Base-by-base conservation (phyloP, 1,284 basidiomycete species). In the Mycena sp. region DNA sequence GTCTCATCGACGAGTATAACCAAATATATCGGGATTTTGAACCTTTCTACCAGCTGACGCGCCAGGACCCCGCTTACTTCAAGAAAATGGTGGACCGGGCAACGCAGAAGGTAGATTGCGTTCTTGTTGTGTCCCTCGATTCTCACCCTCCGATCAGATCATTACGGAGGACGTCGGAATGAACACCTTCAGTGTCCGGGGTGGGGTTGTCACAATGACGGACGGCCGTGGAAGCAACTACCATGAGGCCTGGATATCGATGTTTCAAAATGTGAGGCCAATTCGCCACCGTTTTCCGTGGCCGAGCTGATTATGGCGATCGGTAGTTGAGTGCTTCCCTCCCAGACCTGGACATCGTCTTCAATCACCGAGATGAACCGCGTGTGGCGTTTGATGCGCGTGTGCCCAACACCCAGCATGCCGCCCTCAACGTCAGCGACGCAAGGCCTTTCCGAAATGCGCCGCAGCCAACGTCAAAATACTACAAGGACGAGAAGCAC, bases 171-270 rank as follows among this genome's bases (percentile, higher is more conserved):
- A 63, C 37, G 17, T 61, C 35, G 65, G 65, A 4, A 40, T 67
- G 30, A 57, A 49, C 40, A 61, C 65, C 11, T 53, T 67, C 50
- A 21, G 29, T 26, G 54, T 63, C 25, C 17, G 35, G 46, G 12
- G 10, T 12, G 43, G 49, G 21, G 16, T 30, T 32, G 40, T 40
- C 16, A n/a, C 1, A 1, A 50, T 37, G 44, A 56, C 51, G 28
- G 65, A 67, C 50, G 32, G 29, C 25, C 35, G 51, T 19, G 16
- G 19, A 9, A 64, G 58, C 46, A 46, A 44, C 10, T 67, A 64
- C 29, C 29, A 64, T 29, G 55, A 41, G 1, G 52, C 32, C 11
- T 55, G 53, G 53, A 41, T 26, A 6, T 23, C 16, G 19, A 55
- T 40, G 2, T 28, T 60, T 3, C 28, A n/a, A 25, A 40, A 54